Conservation (phyloP, 2,329 filamentous ascomycete species). For the Endothia cerciana region DNA sequence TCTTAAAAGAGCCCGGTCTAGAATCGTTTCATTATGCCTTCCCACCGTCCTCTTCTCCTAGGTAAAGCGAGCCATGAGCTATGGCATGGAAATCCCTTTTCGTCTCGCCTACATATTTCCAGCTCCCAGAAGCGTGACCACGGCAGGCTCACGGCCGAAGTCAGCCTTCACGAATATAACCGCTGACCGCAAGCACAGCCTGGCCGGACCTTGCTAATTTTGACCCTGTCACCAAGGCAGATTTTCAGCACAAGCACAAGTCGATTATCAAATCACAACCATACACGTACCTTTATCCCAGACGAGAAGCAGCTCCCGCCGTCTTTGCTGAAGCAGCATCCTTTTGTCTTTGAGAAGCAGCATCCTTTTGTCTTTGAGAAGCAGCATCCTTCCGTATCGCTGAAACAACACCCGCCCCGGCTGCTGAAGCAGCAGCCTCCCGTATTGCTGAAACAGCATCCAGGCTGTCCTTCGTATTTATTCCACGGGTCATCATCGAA, state of each 20-base stretch:
- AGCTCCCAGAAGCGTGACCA: neutral
- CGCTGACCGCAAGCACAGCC: neutral
- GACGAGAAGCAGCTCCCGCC: constrained; percentile 1
- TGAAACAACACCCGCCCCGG: constrained; percentile 23
- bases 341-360: constrained; percentile 11
- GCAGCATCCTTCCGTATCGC: constrained; percentile 21
- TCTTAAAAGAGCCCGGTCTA: too few species aligned
- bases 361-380: constrained; percentile 17
- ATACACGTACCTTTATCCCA: neutral
- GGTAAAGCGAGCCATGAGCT: neutral
- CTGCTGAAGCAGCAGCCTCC: constrained; percentile 27
- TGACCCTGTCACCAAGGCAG: neutral
- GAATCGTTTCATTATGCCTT: too few species aligned
- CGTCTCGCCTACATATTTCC: neutral
- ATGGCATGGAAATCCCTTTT: neutral
- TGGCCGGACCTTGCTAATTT: neutral
- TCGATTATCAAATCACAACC: neutral
- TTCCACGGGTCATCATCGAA: neutral
- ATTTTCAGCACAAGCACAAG: neutral
- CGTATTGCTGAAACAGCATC: constrained; percentile 18
- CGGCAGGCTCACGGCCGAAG: neutral
- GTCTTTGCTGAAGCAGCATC: constrained; percentile 14
- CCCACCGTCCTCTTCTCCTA: too few species aligned
- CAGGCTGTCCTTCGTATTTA: constrained; percentile 4
- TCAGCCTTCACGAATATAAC: neutral